phyloP scores from a whole-genome alignment of 1,284 basidiomycete species.

The Clitocybe nebularis region DNA sequence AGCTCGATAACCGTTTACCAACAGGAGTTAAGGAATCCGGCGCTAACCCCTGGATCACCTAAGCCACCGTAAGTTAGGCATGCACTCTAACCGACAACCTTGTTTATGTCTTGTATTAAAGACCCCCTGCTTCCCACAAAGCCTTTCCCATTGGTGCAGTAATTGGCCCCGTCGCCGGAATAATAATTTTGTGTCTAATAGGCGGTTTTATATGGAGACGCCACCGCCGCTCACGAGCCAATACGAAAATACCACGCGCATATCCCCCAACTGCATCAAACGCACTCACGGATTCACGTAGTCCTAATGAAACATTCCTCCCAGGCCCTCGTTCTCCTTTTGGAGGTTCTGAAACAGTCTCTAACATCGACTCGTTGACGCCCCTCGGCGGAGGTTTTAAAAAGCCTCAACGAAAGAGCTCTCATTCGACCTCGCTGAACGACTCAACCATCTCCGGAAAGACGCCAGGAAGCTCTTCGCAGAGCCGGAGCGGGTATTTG shows the following conservation, averaged over 20 bases:
- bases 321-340: not conserved
- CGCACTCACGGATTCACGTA: not conserved
- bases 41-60: not conserved
- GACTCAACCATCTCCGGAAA: not conserved
- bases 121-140: too few species aligned
- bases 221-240: slow-evolving; percentile 11
- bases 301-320: not conserved
- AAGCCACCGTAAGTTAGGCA: slow-evolving; percentile 6
- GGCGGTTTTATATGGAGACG: slow-evolving; percentile 15
- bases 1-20: slow-evolving; percentile 20
- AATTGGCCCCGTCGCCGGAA: slow-evolving; percentile 15
- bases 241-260: not conserved
- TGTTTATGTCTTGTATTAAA: too few species aligned
- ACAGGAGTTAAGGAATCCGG: slow-evolving; percentile 7
- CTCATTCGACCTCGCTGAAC: not conserved
- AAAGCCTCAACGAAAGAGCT: not conserved
- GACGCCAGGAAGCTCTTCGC: not conserved
- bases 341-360: not conserved
- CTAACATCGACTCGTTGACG: not conserved
- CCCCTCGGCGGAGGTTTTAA: not conserved
- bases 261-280: not conserved
- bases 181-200: slow-evolving; percentile 10
- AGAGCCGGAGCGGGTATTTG: not conserved
- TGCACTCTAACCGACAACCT: not conserved
- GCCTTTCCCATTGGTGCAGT: slow-evolving; percentile 17